A percentile compares a stretch with the other conserved stretches of the same genome.
These are phyloP conservation scores for Psilocybe cyanescens DNA, from an alignment of 768 basidiomycete genomes.

Conservation along the genomic window DNA sequence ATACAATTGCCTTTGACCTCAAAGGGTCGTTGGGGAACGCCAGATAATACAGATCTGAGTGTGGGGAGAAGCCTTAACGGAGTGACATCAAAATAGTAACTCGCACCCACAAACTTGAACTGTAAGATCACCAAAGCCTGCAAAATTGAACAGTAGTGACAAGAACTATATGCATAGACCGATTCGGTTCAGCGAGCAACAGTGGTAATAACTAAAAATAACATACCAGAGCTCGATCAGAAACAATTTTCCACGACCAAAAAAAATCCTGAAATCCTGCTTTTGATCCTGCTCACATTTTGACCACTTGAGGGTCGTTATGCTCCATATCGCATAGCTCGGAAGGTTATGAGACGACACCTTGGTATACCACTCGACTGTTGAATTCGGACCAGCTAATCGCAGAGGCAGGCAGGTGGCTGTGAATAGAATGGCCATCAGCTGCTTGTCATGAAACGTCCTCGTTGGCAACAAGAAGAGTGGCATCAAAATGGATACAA, in stretches of 20 bases:
- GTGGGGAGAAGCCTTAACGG: background rate
- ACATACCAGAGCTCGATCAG: background rate
- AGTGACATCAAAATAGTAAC: no score
- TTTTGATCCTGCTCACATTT: background rate
- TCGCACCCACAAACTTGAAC: conserved; percentile 16
- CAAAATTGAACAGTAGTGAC: background rate
- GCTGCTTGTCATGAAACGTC: no score
- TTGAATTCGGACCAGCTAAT: no score
- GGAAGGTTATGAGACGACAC: no score
- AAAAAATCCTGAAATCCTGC: background rate
- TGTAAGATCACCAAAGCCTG: conserved; percentile 11
- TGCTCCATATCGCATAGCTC: no score
- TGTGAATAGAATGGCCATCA: no score
- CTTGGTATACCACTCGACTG: no score
- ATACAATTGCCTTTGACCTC: conserved; percentile 10
- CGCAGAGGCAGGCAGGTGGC: no score
- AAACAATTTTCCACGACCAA: background rate
- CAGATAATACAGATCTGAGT: conserved; percentile 16
- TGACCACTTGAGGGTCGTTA: background rate
- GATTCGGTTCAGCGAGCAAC: no score
- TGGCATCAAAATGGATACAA: no score
- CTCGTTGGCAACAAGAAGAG: no score
- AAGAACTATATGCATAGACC: background rate
- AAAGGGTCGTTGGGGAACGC: conserved; percentile 14
- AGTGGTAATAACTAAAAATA: background rate